A percentile compares a stretch with the other conserved stretches of the same genome.
Evolutionary conservation across 169 alveolate species (phyloP).

Genomic region (Cryptosporidium parvum): DNA sequence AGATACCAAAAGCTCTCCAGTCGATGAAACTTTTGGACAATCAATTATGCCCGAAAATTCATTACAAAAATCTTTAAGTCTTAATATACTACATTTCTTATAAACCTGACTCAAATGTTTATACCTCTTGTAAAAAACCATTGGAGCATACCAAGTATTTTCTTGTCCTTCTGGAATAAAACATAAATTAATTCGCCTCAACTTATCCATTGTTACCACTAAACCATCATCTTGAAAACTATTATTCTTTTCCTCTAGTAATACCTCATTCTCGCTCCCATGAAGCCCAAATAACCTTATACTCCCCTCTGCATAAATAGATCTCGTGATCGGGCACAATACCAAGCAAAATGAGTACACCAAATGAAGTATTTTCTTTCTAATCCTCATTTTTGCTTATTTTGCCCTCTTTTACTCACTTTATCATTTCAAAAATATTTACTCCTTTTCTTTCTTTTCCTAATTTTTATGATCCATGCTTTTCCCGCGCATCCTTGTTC

Average conservation of each 20-base stretch:
- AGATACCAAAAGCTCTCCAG: conserved; percentile 3
- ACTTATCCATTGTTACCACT: conserved; percentile 16
- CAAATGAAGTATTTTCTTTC: neutral
- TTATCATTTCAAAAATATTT: conserved; percentile 17
- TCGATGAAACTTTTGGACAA: conserved; percentile 5
- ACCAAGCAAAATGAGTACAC: conserved; percentile 3
- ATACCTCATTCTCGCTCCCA: neutral
- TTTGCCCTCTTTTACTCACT: neutral
- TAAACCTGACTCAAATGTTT: conserved; percentile 25
- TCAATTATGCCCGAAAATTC: conserved; percentile 5
- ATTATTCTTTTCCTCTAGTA: neutral
- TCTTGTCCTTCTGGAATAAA: conserved; percentile 33
- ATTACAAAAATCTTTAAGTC: conserved; percentile 22
- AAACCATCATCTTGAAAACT: neutral
- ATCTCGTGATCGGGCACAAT: neutral
- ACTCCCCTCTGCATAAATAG: conserved; percentile 5
- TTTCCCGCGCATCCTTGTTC: conserved; percentile 13
- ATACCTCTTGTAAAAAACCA: conserved; percentile 54
- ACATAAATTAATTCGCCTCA: conserved; percentile 16
- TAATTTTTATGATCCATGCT: conserved; percentile 62
- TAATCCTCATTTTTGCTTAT: conserved; percentile 30
- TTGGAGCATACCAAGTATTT: conserved; percentile 62
- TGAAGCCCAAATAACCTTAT: conserved; percentile 15
- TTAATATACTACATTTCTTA: conserved; percentile 34
- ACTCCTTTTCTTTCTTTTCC: conserved; percentile 1